Evolutionary conservation across 345 rosid species (phyloP).

Genomic region (Eucalyptus dawsonii): DNA sequence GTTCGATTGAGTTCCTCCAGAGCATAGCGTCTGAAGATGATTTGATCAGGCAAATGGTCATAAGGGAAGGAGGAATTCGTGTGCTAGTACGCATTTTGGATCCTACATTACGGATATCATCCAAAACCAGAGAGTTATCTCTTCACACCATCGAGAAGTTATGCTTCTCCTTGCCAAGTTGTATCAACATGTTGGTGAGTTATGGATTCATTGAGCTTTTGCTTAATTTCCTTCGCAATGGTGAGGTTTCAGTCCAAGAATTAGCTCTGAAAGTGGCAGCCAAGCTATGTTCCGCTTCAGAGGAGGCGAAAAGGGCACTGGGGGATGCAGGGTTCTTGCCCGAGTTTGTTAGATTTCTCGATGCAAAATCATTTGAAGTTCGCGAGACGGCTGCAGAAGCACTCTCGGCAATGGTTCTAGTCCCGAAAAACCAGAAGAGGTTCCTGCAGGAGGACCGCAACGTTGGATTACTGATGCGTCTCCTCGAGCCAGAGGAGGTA

Average conservation of each 20-base stretch:
- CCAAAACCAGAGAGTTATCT: slow-evolving; percentile 54
- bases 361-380: slow-evolving; percentile 64
- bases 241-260: slow-evolving; percentile 73
- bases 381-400: slow-evolving; percentile 73
- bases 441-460: slow-evolving; percentile 62
- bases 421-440: slow-evolving; percentile 56
- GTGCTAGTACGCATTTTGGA: slow-evolving; percentile 49
- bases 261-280: slow-evolving; percentile 55
- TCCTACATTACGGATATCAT: slow-evolving; percentile 25
- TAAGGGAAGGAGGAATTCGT: slow-evolving; percentile 57
- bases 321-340: slow-evolving; percentile 80
- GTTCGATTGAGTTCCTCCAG: slow-evolving; percentile 56
- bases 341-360: slow-evolving; percentile 61
- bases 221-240: slow-evolving; percentile 37
- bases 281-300: slow-evolving; percentile 47
- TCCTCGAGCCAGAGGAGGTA: slow-evolving; percentile 51
- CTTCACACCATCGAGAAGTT: slow-evolving; percentile 59
- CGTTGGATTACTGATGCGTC: slow-evolving; percentile 43
- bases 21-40: slow-evolving; percentile 56
- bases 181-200: slow-evolving; percentile 24
- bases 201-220: slow-evolving; percentile 52
- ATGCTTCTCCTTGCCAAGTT: slow-evolving; percentile 43
- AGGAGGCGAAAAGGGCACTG: slow-evolving; percentile 56
- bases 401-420: slow-evolving; percentile 36
- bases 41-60: slow-evolving; percentile 30